Conservation (phyloP, 345 rosid genomes). For the Populus deltoides region DNA sequence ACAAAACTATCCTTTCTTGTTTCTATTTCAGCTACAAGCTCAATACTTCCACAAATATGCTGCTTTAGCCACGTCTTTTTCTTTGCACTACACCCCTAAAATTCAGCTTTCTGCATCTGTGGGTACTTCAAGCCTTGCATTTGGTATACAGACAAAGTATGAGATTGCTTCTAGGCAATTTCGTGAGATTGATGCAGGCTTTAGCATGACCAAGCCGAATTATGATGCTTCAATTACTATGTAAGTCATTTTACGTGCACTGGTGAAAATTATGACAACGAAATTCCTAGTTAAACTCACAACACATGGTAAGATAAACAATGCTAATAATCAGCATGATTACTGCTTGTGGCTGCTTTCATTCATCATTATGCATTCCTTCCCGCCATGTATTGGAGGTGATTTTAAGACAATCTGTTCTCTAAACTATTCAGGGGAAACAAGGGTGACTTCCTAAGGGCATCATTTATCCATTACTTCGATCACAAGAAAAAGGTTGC, state of each 20-base stretch:
- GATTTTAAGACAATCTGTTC: background rate
- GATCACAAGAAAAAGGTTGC: background rate
- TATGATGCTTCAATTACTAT: background rate
- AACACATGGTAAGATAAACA: too few relatives aligned
- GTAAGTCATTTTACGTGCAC: background rate
- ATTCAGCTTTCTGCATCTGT: background rate
- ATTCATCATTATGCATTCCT: too few relatives aligned
- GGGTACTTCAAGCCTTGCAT: background rate
- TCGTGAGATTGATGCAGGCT: background rate
- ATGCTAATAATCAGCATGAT: background rate
- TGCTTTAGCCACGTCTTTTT: background rate
- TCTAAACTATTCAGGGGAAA: background rate
- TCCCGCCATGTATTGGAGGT: background rate
- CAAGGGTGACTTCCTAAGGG: background rate
- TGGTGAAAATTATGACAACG: background rate
- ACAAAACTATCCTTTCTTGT: background rate
- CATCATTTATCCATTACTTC: background rate
- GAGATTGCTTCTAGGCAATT: background rate
- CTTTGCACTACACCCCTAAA: background rate
- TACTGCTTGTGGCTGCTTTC: background rate
- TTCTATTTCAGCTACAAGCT: background rate
- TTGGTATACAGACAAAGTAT: background rate
- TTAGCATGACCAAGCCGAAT: background rate
- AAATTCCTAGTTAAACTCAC: too few relatives aligned
- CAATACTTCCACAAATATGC: background rate